phyloP scores from a whole-genome alignment of 1,139 yeast genomes.

The Candida tetrigidarum region DNA sequence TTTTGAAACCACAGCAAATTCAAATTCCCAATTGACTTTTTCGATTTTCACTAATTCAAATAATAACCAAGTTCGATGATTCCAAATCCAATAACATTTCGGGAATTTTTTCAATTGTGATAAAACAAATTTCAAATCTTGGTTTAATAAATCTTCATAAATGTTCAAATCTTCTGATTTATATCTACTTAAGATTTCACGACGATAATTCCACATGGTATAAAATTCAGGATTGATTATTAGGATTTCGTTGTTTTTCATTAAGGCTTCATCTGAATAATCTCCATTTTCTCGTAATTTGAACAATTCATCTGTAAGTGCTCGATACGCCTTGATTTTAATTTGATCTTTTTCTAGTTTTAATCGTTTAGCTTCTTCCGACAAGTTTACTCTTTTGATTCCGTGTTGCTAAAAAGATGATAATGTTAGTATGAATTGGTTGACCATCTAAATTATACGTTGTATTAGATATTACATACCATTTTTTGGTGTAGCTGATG shows the following conservation, averaged over 20 bases:
- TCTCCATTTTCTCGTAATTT: conserved; percentile 31
- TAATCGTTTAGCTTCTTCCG: conserved; percentile 56
- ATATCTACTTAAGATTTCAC: conserved; percentile 61
- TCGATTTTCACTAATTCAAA: conserved; percentile 51
- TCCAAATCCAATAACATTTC: conserved; percentile 97
- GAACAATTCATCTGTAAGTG: conserved; percentile 48
- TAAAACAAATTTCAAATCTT: conserved; percentile 68
- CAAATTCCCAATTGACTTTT: conserved; percentile 64
- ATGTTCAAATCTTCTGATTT: conserved; percentile 20
- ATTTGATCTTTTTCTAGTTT: conserved; percentile 59
- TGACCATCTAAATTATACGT: too few relatives aligned
- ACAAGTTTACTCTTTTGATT: conserved; percentile 60
- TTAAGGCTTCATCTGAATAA: conserved; percentile 48
- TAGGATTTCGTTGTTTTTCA: conserved; percentile 55
- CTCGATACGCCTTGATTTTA: conserved; percentile 59
- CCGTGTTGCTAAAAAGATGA: conserved; percentile 64
- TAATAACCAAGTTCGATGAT: conserved; percentile 86
- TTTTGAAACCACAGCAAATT: conserved; percentile 68
- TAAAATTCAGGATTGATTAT: conserved; percentile 83
- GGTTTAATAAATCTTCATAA: conserved; percentile 43
- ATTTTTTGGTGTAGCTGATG: conserved; percentile 4
- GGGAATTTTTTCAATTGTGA: conserved; percentile 68
- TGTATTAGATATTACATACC: too few relatives aligned
- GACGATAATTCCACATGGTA: conserved; percentile 87
- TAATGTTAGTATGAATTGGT: too few relatives aligned